phyloP scores from a whole-genome alignment of 108 stramenopile genomes.

The Skeletonema grethae region DNA sequence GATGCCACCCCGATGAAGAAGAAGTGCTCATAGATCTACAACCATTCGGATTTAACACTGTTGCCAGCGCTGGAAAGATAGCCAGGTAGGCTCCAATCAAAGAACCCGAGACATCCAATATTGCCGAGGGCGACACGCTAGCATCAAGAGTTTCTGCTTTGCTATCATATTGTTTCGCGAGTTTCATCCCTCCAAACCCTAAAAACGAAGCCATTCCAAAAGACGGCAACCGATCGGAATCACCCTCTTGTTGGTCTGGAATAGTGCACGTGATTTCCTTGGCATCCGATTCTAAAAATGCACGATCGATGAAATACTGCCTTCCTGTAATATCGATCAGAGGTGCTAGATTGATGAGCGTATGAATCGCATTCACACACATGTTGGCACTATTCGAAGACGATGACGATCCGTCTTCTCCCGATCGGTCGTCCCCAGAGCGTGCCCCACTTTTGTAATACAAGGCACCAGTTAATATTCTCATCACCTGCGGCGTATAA shows the following conservation, averaged over 20 bases:
- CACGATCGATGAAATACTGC: slow-evolving; percentile 68
- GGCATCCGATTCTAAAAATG: slow-evolving; percentile 56
- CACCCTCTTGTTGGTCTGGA: slow-evolving; percentile 44
- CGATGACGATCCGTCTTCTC: slow-evolving; percentile 5
- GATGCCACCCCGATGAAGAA: slow-evolving; percentile 45
- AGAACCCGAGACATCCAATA: slow-evolving; percentile 31
- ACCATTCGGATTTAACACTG: slow-evolving; percentile 43
- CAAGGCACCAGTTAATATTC: slow-evolving; percentile 67
- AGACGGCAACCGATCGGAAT: slow-evolving; percentile 48
- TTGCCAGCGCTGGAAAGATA: slow-evolving; percentile 40
- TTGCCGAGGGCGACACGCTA: slow-evolving; percentile 22
- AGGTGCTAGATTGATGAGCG: slow-evolving; percentile 68
- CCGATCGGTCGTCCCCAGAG: slow-evolving; percentile 40
- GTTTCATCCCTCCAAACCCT: slow-evolving; percentile 72
- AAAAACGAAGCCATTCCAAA: slow-evolving; percentile 53
- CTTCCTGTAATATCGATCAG: slow-evolving; percentile 76
- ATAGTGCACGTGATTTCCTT: slow-evolving; percentile 43
- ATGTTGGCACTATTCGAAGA: slow-evolving; percentile 52
- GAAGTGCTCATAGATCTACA: slow-evolving; percentile 32
- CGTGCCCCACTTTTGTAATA: slow-evolving; percentile 56
- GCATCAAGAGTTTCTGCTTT: slow-evolving; percentile 45
- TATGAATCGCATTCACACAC: slow-evolving; percentile 61
- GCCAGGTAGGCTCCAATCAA: slow-evolving; percentile 33
- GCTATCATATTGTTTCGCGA: slow-evolving; percentile 75
- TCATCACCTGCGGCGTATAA: slow-evolving; percentile 50